Evolutionary conservation across 495 filamentous ascomycete species (phyloP), one percentile per base, ranked within the genome.

Genomic region (Staphylotrichum longicolle): DNA sequence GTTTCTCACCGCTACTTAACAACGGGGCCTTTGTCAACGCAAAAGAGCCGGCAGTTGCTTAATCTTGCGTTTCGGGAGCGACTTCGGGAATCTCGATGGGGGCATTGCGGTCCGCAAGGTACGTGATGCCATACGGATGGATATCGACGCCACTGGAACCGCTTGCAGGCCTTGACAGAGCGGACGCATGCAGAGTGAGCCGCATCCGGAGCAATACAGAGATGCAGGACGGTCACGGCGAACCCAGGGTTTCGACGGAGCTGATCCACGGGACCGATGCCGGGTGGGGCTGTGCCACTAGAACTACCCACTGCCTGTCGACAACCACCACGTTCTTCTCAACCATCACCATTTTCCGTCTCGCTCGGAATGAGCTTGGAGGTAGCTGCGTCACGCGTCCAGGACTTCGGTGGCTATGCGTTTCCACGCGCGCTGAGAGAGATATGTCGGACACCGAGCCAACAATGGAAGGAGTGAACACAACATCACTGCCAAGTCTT

Each of bases 261-360:
- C 40, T 56, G 54, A 42, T 27, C 39, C 54, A 20, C 37, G 40
- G 41, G 9, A 34, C 41, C 9, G 10, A 15, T 56, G 40, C 54
- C 54, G 54, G 54, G 5, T 33, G 40, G 35, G 30, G 30, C 45
- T 34, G 54, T 56, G 54, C 41, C 15, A 56, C 54, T n/a, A 3
- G 45, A 14, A 4, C 10, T 44, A 32, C 1, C 30, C 32, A 30
- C 7, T 27, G 11, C 3, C 51, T 41, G 20, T 33, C 3, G 40
- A 42, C 40, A 11, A 4, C 20, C 20, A 27, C 20, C 20, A 27
- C 20, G 20, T 27, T 27, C 20, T 27, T 27, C 20, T 27, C 20
- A 1, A 27, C 20, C 20, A 27, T 27, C 20, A 27, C 20, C 20
- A 27, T 27, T 27, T 27, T 27, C 20, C 20, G 20, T 1, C 1